These are phyloP conservation scores for Torulaspora delbrueckii DNA, from an alignment of 805 yeast species.

Conservation along the genomic window DNA sequence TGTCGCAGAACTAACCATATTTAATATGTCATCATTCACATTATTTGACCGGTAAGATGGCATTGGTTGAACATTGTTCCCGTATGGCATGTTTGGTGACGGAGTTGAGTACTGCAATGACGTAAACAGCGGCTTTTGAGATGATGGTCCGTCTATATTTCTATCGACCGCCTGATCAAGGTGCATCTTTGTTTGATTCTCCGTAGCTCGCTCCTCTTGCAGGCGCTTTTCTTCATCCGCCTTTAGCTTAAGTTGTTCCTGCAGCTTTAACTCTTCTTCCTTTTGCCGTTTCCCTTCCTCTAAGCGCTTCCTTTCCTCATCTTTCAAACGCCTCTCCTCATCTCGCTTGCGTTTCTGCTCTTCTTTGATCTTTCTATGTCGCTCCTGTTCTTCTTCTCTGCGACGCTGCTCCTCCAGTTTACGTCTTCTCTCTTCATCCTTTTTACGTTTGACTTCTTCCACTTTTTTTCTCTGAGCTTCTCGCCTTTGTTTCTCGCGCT, in stretches of 20 bases:
- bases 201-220: slow-evolving; percentile 1
- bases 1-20: slow-evolving; percentile 28
- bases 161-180: slow-evolving; percentile 14
- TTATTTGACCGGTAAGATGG: slow-evolving; percentile 4
- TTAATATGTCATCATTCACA: slow-evolving; percentile 26
- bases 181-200: slow-evolving; percentile 18
- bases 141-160: slow-evolving; percentile 15
- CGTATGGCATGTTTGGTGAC: slow-evolving; percentile 19
- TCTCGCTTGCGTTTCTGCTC: slow-evolving; percentile 39
- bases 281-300: slow-evolving; percentile 24
- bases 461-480: slow-evolving; percentile 37
- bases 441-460: slow-evolving; percentile 39
- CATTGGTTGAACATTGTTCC: slow-evolving; percentile 2
- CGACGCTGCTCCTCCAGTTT: slow-evolving; percentile 40
- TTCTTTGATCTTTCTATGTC: slow-evolving; percentile 36
- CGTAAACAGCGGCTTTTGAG: not conserved
- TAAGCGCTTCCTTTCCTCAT: slow-evolving; percentile 30
- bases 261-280: slow-evolving; percentile 34
- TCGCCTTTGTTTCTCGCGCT: slow-evolving; percentile 41
- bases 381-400: slow-evolving; percentile 39
- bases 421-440: slow-evolving; percentile 40
- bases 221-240: slow-evolving; percentile 35
- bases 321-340: slow-evolving; percentile 36
- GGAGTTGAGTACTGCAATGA: slow-evolving; percentile 18
- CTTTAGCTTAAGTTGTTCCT: slow-evolving; percentile 36